Percentiles rank a stretch among this genome's conserved stretches.
Evolutionary conservation across 345 rosid genomes (phyloP).

Genomic region (Dipteronia sinensis): DNA sequence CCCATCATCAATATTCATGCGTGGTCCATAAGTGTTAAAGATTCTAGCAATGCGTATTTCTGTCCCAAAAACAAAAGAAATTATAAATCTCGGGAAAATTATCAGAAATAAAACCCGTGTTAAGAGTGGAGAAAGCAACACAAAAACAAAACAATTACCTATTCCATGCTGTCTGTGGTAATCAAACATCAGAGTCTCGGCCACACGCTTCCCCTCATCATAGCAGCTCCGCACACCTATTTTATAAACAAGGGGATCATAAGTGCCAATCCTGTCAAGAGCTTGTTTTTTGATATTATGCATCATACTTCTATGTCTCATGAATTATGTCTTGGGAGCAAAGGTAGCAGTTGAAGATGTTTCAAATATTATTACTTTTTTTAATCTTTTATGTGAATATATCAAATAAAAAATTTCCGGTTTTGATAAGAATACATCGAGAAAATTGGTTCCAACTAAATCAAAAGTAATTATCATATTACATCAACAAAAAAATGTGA

Average conservation of each 20-base stretch:
- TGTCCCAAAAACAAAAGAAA: conserved; percentile 26
- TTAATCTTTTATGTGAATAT: no score
- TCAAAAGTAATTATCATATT: neutral
- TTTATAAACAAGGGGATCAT: neutral
- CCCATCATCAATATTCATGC: conserved; percentile 99
- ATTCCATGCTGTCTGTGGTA: conserved; percentile 97
- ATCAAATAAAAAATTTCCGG: no score
- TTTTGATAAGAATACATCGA: no score
- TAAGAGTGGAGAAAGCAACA: conserved; percentile 7
- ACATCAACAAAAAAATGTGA: neutral
- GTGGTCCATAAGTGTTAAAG: conserved; percentile 97
- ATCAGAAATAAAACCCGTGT: neutral
- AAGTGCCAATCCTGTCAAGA: neutral
- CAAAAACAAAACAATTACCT: conserved; percentile 43
- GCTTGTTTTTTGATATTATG: neutral
- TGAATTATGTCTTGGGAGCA: neutral
- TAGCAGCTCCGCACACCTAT: conserved; percentile 94
- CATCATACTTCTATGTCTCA: neutral
- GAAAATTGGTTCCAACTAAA: neutral
- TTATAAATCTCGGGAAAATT: neutral
- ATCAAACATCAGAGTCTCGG: conserved; percentile 97
- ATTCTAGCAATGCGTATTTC: conserved; percentile 99
- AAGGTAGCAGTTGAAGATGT: no score
- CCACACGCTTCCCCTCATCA: conserved; percentile 98
- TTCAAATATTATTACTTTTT: no score